Evolutionary conservation across 441 rosid genomes (phyloP), one percentile per base, ranked within the genome.

Genomic region (Isatis lusitanica): DNA sequence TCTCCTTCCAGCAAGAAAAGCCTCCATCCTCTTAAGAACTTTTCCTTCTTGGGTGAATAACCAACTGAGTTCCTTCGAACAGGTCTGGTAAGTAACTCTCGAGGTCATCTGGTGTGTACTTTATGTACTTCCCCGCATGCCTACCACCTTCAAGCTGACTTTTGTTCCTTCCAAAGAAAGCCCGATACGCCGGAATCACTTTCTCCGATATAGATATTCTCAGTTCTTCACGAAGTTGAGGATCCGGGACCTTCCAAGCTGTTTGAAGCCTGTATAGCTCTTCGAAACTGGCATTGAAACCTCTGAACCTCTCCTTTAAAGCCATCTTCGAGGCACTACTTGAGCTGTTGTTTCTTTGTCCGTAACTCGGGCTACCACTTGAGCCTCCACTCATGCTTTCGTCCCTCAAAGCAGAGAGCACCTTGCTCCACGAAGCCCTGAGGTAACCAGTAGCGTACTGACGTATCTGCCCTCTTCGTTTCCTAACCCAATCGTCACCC

Each of bases 401-500:
- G 60, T 96, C 99, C 77, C 87, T 93, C 84, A 96, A 81, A 83
- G 93, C 91, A 55, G 83, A 77, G 66, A 96, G 55, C 63, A 90
- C 92, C 79, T 79, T 89, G 69, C 80, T 85, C 99, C 99, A 94
- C 53, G 92, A 85, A 42, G 97, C 89, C 76, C 98, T 87, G 24
- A 94, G 93, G 83, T 94, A 94, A 77, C 92, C 84, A 0, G 93
- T 94, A 24, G 97, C 98, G 61, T 84, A 83, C 56, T 92, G 94
- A 66, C 98, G 94, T 52, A 87, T 78, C 84, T 75, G 87, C 44
- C 94, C 97, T 28, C 97, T 82, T 33, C 88, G 91, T 76, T 89
- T 96, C 63, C 97, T 92, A 64, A 93, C 92, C 98, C 98, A 96
- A 70, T 86, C 80, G 76, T 96, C 97, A 36, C 99, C 99, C 82